Evolutionary conservation across 2,329 filamentous ascomycete species (phyloP).

Genomic region (Paracoccidioides brasiliensis): DNA sequence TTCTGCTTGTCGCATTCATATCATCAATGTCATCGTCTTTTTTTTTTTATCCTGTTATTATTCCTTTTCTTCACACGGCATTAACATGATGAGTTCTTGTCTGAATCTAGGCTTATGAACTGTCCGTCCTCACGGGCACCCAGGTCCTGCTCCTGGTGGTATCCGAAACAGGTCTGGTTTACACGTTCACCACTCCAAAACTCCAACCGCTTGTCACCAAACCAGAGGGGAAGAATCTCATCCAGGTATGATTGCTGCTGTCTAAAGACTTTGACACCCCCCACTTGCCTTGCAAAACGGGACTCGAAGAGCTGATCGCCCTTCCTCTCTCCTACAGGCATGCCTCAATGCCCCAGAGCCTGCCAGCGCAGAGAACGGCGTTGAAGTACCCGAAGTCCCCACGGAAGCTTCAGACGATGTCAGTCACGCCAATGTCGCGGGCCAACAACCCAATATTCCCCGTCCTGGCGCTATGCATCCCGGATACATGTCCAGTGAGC

Average conservation of each 20-base stretch:
- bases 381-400: slow-evolving; percentile 55
- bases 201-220: slow-evolving; percentile 96
- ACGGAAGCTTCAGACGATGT: slow-evolving; percentile 90
- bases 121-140: slow-evolving; percentile 93
- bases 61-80: neutral
- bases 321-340: slow-evolving; percentile 46
- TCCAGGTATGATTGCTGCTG: slow-evolving; percentile 56
- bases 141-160: slow-evolving; percentile 94
- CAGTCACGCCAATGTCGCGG: slow-evolving; percentile 59
- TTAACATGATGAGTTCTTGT: neutral
- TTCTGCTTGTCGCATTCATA: slow-evolving; percentile 1
- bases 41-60: neutral
- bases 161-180: slow-evolving; percentile 92
- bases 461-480: slow-evolving; percentile 53
- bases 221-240: slow-evolving; percentile 96
- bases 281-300: too few relatives aligned
- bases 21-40: slow-evolving; percentile 1
- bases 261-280: too few relatives aligned
- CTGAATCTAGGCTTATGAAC: slow-evolving; percentile 67
- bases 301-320: slow-evolving; percentile 11
- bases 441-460: slow-evolving; percentile 54
- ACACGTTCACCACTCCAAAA: slow-evolving; percentile 97
- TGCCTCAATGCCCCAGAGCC: slow-evolving; percentile 95
- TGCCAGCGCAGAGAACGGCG: slow-evolving; percentile 66
- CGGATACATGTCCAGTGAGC: slow-evolving; percentile 54